Base-by-base conservation (phyloP, 345 rosid species). In the Cardamine occulta region DNA sequence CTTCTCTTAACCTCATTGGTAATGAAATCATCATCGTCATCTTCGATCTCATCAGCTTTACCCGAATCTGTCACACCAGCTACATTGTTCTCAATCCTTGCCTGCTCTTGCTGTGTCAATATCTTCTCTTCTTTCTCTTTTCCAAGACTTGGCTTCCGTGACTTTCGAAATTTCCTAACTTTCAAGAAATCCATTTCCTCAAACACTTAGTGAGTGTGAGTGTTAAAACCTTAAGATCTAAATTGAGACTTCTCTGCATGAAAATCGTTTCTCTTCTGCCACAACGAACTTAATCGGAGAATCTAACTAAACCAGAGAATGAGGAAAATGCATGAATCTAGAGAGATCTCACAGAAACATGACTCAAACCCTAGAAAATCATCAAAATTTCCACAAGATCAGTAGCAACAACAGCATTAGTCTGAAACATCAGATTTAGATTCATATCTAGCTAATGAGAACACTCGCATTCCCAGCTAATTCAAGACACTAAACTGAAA, bases 11-110 rank as follows among this genome's bases (percentile, higher is more conserved):
- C 97, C 83, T 95, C 97, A 74, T 90, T 90, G 8, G 94, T 84
- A 62, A 95, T 89, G 75, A 95, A 95, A 82, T 95, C 99, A 21
- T 92, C 99, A 52, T 95, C 99, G 29, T 92, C 99, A 35, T 88
- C 97, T 66, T 88, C 91, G 17, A 70, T 78, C 60, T 84, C 93
- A 26, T 81, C 80, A 24, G 54, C 71, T 39, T 78, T n/a, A 4
- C 66, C 83, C 13, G 72, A 71, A 65, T 80, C 72, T 23, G 73
- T 62, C 23, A 65, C 79, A 47, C 66, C 76, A 29, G 69, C 78
- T 21, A 29, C 79, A 32, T 69, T 82, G 77, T 71, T 73, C 26
- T 83, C 91, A 74, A 49, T 55, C 52, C 77, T 86, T 13, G 80
- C 82, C 39, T 86, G 87, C 57, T 84, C 89, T 10, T 76, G 83